These are phyloP conservation scores for Phoma sp. DNA, from an alignment of 2,329 filamentous ascomycete species.

Conservation along the genomic window DNA sequence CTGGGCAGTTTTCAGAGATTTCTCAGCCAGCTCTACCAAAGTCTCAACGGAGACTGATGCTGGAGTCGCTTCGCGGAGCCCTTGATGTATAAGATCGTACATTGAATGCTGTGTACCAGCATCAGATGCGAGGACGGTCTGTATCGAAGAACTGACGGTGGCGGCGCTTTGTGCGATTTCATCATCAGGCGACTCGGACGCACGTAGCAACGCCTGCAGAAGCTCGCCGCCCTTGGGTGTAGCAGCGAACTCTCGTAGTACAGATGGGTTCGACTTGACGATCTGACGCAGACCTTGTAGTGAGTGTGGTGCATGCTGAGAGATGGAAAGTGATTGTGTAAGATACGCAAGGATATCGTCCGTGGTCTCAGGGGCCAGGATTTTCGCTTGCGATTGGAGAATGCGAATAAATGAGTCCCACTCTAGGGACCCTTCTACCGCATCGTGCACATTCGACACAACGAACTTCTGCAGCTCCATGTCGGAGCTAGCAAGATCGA, in stretches of 20 bases:
- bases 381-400: conserved; percentile 40
- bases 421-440: conserved; percentile 40
- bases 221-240: conserved; percentile 57
- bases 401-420: conserved; percentile 48
- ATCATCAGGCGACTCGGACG: conserved; percentile 61
- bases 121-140: conserved; percentile 45
- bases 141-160: conserved; percentile 46
- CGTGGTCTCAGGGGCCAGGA: conserved; percentile 44
- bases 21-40: conserved; percentile 60
- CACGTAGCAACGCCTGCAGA: conserved; percentile 58
- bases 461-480: conserved; percentile 47
- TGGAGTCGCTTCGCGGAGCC: conserved; percentile 53
- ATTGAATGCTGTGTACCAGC: conserved; percentile 52
- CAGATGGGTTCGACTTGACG: conserved; percentile 47
- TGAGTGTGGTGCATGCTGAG: conserved; percentile 40
- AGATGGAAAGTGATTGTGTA: conserved; percentile 47
- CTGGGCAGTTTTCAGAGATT: conserved; percentile 49
- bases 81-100: conserved; percentile 60
- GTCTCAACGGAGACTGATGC: conserved; percentile 59
- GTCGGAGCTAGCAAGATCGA: conserved; percentile 45
- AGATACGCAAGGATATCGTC: conserved; percentile 48
- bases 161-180: conserved; percentile 55
- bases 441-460: conserved; percentile 33
- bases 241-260: conserved; percentile 52
- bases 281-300: conserved; percentile 56